These are phyloP conservation scores for Pestalotiopsis sp. DNA, from an alignment of 2,329 filamentous ascomycete genomes.

Conservation along the genomic window DNA sequence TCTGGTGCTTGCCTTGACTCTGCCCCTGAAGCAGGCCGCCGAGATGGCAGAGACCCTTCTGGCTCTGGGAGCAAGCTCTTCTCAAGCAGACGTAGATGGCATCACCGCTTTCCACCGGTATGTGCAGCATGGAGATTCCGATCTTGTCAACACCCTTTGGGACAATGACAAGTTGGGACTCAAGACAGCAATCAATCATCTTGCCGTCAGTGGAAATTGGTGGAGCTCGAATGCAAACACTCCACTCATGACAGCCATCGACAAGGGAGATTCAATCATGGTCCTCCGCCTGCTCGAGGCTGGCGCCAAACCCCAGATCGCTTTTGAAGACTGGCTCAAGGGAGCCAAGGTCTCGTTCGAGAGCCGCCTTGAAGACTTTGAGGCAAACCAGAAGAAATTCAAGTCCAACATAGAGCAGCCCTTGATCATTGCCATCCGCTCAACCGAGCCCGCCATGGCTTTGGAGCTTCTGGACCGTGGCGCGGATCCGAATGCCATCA, in stretches of 20 bases:
- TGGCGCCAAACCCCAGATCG: slow-evolving; percentile 61
- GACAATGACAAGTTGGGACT: slow-evolving; percentile 62
- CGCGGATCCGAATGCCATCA: slow-evolving; percentile 65
- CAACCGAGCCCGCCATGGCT: slow-evolving; percentile 47
- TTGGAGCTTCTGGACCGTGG: slow-evolving; percentile 63
- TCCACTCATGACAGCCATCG: slow-evolving; percentile 62
- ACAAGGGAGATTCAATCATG: slow-evolving; percentile 50
- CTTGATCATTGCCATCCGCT: slow-evolving; percentile 62
- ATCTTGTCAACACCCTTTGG: slow-evolving; percentile 51
- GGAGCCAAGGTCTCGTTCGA: slow-evolving; percentile 27
- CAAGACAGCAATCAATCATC: slow-evolving; percentile 67
- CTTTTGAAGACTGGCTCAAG: slow-evolving; percentile 67
- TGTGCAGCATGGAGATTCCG: slow-evolving; percentile 49
- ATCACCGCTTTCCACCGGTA: slow-evolving; percentile 69
- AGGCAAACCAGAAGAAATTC: slow-evolving; percentile 53
- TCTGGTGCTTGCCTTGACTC: slow-evolving; percentile 65
- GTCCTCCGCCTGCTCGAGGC: slow-evolving; percentile 63
- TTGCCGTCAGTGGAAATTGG: slow-evolving; percentile 43
- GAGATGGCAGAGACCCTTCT: slow-evolving; percentile 68
- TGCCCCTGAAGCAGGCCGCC: slow-evolving; percentile 64
- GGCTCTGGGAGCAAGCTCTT: slow-evolving; percentile 69
- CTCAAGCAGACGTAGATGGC: slow-evolving; percentile 69
- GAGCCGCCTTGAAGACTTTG: slow-evolving; percentile 24
- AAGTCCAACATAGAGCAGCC: slow-evolving; percentile 59
- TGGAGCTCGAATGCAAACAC: slow-evolving; percentile 41